Base-by-base conservation (phyloP, 2,329 filamentous ascomycete genomes). In the Epichloe brachyelytri region DNA sequence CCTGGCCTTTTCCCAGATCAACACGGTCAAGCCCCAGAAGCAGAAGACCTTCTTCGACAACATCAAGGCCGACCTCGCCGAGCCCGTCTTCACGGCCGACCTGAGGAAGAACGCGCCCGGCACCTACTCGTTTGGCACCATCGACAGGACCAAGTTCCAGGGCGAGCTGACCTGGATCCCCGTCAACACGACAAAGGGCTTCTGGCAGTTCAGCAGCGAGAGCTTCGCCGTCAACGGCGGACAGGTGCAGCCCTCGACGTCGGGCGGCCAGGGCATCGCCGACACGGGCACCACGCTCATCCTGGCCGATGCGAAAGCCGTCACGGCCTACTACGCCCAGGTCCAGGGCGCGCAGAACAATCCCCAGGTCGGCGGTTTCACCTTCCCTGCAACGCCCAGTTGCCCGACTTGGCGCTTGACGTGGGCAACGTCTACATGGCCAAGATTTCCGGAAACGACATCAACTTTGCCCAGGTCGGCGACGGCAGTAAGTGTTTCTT, bases 41-140 rank as follows among this genome's bases (percentile, higher is more conserved):
- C 71, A 75, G 55, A 67, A 66, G 53, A 75, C 71, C 0, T 75
- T 73, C 49, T 68, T 70, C 53, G 64, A 65, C 50, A 70, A 64
- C 40, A 58, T 64, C 37, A 51, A 55, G n/a, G 30, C 50, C 0
- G 53, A 50, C 17, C 56, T 65, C 1, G 50, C 53, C 14, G 34
- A 51, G 1, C 52, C 55, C 4, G 68, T 90, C 41, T 85, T 90
- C 68, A 86, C 85, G 0, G 84, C 83, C 22, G 77, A 84, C 53
- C 72, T 91, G 46, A 78, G 78, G 60, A 74, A 77, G 56, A 71
- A 57, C 33, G 55, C 59, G 10, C 70, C 72, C 1, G 85, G 85
- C 45, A 74, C 78, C 36, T 90, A 88, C 67, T 82, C 87, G 61
- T 90, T 90, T 59, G 86, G 86, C 54, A 73, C 66, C 57, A 81